These are phyloP conservation scores for Sequoia sempervirens DNA, from an alignment of 75 land plant genomes.

Conservation along the genomic window DNA sequence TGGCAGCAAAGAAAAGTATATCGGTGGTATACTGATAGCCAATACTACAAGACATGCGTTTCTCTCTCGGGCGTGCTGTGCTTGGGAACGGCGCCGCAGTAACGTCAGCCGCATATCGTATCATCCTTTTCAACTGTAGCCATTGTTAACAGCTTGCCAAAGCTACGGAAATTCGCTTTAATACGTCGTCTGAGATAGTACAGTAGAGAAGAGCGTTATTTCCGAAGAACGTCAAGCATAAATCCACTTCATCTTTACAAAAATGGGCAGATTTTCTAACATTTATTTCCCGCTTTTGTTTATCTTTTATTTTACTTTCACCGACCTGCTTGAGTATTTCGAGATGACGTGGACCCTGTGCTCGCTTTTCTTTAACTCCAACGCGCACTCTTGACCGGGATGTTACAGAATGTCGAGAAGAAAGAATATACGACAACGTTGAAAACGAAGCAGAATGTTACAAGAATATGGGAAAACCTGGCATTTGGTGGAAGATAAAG, in stretches of 20 bases:
- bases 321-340: neutral
- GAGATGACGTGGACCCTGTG: slow-evolving; percentile 1
- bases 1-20: slow-evolving; percentile 6
- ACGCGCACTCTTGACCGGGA: neutral
- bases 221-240: neutral
- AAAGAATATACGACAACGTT: neutral
- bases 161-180: neutral
- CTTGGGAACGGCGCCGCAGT: slow-evolving; percentile 7
- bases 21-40: neutral
- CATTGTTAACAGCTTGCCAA: neutral
- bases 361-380: neutral
- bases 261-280: neutral
- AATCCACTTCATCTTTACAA: neutral
- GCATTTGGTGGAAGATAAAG: neutral
- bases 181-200: neutral
- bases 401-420: neutral
- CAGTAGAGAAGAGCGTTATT: neutral
- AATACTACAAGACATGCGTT: neutral
- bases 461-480: neutral
- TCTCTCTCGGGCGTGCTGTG: neutral
- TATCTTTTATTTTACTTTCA: neutral
- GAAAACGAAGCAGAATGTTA: slow-evolving; percentile 5
- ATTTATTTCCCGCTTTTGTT: neutral
- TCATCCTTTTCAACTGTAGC: neutral
- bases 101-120: slow-evolving; percentile 10